Base-by-base conservation (phyloP, 768 basidiomycete genomes). In the Cystobasidium ongulense region DNA sequence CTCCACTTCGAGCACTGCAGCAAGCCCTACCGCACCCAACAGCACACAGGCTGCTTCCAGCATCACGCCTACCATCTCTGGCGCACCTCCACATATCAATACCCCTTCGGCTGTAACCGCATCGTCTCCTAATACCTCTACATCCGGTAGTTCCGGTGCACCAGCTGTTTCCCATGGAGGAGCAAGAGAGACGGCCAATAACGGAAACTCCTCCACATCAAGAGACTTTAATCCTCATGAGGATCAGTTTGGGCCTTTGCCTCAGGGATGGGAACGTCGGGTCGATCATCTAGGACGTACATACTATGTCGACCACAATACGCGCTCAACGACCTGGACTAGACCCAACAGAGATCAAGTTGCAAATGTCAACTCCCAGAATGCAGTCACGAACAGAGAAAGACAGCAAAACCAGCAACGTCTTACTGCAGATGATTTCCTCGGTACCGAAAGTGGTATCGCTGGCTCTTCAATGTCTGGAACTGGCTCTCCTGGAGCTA, bases 271-370 rank as follows among this genome's bases (percentile, higher is more conserved):
- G 96, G 96, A 99, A 82, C 87, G 96, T 74, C 90, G 96, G 54
- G 91, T 94, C 70, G 96, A 99, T 82, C 94, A 96, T 36, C 86
- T 98, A 29, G 96, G 89, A 10, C 84, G 96, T 71, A 95, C 92
- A 7, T 99, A 99, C 81, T 99, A 98, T 81, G 96, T 99, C 68
- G 96, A 99, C 80, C 96, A 98, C 83, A 98, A 97, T 81, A 92
- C 91, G 10, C 89, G 96, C 71, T 91, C 90, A 15, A 99, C 96
- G 7, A 98, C 96, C 0, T 99, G 96, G 96, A 94, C 92, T 80
- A 84, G 96, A 21, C 95, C 95, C 7, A 90, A 89, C 27, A 82
- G 86, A 15, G 92, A 85, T 78, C 88, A 89, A 54, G 85, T 87
- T 1, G 87, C 85, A 17, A 94, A 95, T 89, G 90, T 80, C 88